Evolutionary conservation across 192 early-diverging fungal genomes (phyloP).

Genomic region (Gigaspora rosea): DNA sequence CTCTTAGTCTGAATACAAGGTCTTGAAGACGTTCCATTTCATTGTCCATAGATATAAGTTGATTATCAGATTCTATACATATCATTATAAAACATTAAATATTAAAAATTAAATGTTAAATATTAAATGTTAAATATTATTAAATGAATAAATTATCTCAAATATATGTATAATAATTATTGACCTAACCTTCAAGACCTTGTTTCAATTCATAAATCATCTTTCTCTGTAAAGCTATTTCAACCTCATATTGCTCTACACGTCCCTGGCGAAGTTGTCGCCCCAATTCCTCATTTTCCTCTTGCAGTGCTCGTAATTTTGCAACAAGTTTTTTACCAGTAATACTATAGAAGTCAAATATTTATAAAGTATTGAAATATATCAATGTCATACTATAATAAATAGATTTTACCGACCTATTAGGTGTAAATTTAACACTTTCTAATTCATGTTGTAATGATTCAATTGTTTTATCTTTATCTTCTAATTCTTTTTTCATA

Average conservation of each 20-base stretch:
- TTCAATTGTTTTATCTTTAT: conserved; percentile 30
- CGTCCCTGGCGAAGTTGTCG: conserved; percentile 34
- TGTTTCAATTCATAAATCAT: conserved; percentile 36
- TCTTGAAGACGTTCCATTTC: conserved; percentile 36
- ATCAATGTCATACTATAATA: neutral
- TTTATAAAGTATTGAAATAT: neutral
- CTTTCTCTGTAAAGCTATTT: conserved; percentile 34
- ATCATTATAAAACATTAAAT: neutral
- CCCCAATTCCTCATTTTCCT: conserved; percentile 40
- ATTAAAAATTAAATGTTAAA: neutral
- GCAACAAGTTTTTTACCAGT: conserved; percentile 35
- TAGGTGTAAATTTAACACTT: conserved; percentile 34
- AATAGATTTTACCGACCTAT: conserved; percentile 24
- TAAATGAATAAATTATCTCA: neutral
- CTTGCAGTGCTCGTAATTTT: conserved; percentile 32
- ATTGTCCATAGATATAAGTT: conserved; percentile 25
- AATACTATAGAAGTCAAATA: neutral
- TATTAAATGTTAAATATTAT: neutral
- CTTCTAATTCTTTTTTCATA: conserved; percentile 38
- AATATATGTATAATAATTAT: neutral
- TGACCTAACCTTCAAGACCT: conserved; percentile 28
- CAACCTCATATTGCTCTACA: conserved; percentile 38
- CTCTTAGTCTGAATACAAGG: conserved; percentile 17
- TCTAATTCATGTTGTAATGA: conserved; percentile 33
- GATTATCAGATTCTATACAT: conserved; percentile 29